Evolutionary conservation across 2,329 filamentous ascomycete species (phyloP), one percentile per base, ranked within the genome.

Genomic region (Colletotrichum liriopes): DNA sequence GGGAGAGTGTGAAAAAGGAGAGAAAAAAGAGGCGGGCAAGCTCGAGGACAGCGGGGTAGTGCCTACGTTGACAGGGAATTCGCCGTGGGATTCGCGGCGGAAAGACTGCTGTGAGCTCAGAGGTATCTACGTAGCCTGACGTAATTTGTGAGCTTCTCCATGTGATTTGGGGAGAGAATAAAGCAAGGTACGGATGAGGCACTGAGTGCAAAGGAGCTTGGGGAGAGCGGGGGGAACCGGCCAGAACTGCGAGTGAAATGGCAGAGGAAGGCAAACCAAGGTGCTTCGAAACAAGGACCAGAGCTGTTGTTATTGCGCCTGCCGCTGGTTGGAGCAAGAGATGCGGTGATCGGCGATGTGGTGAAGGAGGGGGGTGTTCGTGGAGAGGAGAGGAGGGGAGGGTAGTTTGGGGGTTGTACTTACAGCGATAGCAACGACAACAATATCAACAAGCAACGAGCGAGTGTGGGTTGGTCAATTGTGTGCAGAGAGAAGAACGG

Each of bases 101-200:
- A 55, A 51, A 71, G 69, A 55, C 58, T 58, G 59, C 54, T 58
- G 62, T 39, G 26, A 71, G 67, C 60, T 73, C 51, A 66, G 37
- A 59, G 35, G 39, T 54, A 67, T 71, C 59, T 67, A 37, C 52
- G 68, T 67, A 71, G 63, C 64, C 72, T 73, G 72, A 73, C 72
- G 72, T 73, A 73, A 73, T 72, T 67, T 51, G 64, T 72, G 59
- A 73, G 72, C 68, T 72, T 68, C 69, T 69, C 67, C 59, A 49
- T 63, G 55, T 47, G 67, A 68, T 45, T 47, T 62, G 56, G 26
- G 18, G 47, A 39, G 26, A 41, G n/a, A 55, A 32, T 55, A 43
- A 51, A 23, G 12, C 37, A 52, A 56, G 47, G 54, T 32, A 62
- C 37, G 32, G 39, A 67, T 29, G 20, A 43, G 39, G 43, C 23